phyloP scores from a whole-genome alignment of 768 basidiomycete genomes.

The Phylloporus sp. region DNA sequence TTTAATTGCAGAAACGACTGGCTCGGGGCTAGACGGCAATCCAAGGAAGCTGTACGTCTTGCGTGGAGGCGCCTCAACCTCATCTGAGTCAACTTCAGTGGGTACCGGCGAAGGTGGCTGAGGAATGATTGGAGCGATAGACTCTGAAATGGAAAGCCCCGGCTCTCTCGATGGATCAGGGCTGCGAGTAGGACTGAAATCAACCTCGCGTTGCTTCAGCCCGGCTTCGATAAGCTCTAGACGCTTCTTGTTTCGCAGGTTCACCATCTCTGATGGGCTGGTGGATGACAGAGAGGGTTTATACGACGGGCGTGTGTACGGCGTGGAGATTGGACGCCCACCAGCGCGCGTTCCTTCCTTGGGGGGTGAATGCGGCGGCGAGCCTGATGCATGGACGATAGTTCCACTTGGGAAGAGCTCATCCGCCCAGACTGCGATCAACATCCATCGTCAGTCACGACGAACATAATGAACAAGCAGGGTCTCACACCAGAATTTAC shows the following conservation, averaged over 20 bases:
- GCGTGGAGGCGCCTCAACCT: slow-evolving; percentile 11
- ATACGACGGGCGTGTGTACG: background rate
- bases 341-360: background rate
- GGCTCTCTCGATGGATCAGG: slow-evolving; percentile 4
- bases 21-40: slow-evolving; percentile 14
- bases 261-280: background rate
- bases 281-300: background rate
- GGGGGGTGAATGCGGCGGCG: background rate
- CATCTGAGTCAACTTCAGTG: slow-evolving; percentile 20
- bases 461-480: background rate
- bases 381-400: background rate
- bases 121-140: background rate
- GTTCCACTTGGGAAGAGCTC: slow-evolving; percentile 12
- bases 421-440: slow-evolving; percentile 33
- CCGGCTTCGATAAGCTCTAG: slow-evolving; percentile 15
- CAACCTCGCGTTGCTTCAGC: slow-evolving; percentile 13
- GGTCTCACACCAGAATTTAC: slow-evolving; percentile 39
- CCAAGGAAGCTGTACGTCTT: slow-evolving; percentile 25
- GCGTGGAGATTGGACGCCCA: background rate
- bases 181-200: slow-evolving; percentile 8
- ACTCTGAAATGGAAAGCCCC: background rate
- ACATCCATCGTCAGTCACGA: background rate
- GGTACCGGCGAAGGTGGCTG: slow-evolving; percentile 27
- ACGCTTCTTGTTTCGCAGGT: slow-evolving; percentile 10
- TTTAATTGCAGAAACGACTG: background rate